Base-by-base conservation (phyloP, 306 rosid genomes). In the Medicago lupulina region DNA sequence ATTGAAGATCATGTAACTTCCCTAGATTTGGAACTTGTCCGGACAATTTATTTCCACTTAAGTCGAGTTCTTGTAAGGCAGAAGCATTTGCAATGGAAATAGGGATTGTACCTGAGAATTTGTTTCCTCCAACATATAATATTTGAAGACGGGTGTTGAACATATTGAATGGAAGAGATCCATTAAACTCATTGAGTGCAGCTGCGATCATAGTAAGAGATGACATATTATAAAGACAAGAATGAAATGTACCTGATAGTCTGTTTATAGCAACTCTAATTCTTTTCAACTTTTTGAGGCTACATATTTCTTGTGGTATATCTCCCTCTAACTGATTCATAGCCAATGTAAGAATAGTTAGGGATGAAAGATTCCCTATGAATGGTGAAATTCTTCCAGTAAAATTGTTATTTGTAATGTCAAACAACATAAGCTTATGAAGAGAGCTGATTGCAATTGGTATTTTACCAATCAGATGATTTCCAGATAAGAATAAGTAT, bases 21-120 rank as follows among this genome's bases (percentile, higher is more conserved):
- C 85, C 79, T 2, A 84, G 40, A 58, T 1, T 6, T 25, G 83
- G 85, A 77, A 80, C 62, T 54, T 43, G 54, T 3, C 89, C 83
- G 0, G 19, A 5, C n/a, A 65, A 14, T 28, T 60, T 34, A 10
- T 15, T 31, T 60, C 0, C 0, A 60, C 1, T 0, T 14, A 61
- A 13, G 11, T 61, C 74, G 6, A 49, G 8, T 28, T 0, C 0
- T 15, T 1, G 5, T 2, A 70, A 8, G 15, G n/a, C 0, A 28
- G 74, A 49, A 8, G 74, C 61, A 70, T 70, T 70, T 49, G 46
- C 7, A 16, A 70, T 43, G 8, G 74, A 70, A 49, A 36, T 25
- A 16, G 74, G 74, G 61, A 70, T 70, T 28, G n/a, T 3, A 28
- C 74, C 74, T n/a, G 74, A 49, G 16, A 70, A 15, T 70, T 49